phyloP scores from a whole-genome alignment of 192 early-diverging fungal genomes.

The Dimargaris verticillata region DNA sequence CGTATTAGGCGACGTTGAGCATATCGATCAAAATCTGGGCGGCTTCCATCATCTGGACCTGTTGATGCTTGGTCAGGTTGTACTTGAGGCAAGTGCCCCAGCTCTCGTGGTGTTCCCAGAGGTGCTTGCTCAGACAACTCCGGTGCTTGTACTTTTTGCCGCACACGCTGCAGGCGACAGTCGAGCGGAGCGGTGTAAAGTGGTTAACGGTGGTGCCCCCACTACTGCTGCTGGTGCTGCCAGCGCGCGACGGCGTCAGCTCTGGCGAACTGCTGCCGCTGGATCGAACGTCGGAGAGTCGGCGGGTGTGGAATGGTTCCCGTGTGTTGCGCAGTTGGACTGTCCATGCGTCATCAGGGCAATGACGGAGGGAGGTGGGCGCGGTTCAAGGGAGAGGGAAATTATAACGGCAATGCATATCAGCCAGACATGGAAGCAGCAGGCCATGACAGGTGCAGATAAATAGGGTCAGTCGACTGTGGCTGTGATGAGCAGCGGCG shows the following conservation, averaged over 20 bases:
- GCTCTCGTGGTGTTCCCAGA: constrained; percentile 46
- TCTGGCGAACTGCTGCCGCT: constrained; percentile 1
- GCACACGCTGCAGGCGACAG: constrained; percentile 35
- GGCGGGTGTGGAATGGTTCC: background rate
- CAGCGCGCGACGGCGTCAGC: background rate
- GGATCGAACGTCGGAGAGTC: background rate
- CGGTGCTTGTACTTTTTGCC: constrained; percentile 44
- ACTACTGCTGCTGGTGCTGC: no score
- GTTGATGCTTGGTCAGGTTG: constrained; percentile 45
- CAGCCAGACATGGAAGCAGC: background rate
- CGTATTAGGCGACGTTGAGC: no score
- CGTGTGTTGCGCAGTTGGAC: constrained; percentile 1
- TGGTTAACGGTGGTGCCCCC: no score
- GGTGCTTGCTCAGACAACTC: constrained; percentile 39
- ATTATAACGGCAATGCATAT: background rate
- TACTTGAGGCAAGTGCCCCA: constrained; percentile 43
- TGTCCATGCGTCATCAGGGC: background rate
- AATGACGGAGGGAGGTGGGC: background rate
- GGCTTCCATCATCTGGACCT: constrained; percentile 51
- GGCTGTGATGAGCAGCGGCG: no score
- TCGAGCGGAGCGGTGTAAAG: constrained; percentile 19
- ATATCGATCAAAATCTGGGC: constrained; percentile 33
- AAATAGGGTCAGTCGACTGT: background rate
- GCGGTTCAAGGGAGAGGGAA: background rate
- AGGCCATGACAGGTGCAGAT: background rate